These are phyloP conservation scores for Chenopodium album DNA, from an alignment of 148 eudicot genomes.

Conservation along the genomic window DNA sequence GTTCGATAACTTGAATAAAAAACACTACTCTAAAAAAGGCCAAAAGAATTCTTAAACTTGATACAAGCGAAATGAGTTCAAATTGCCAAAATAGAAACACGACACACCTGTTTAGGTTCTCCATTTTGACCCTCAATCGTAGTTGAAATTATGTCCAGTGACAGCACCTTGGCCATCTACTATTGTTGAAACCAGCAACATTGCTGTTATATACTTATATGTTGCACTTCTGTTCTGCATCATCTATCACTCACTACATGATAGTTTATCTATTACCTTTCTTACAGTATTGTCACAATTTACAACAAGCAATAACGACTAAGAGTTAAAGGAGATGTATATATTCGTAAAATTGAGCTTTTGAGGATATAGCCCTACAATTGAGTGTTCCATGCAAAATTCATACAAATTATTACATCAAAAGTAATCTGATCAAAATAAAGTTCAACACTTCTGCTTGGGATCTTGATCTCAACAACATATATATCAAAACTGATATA, in stretches of 20 bases:
- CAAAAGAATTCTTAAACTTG: too few species aligned
- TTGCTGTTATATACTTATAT: not conserved
- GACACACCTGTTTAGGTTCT: conserved; percentile 70
- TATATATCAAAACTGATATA: not conserved
- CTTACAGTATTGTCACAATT: not conserved
- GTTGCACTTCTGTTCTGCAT: not conserved
- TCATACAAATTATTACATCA: not conserved
- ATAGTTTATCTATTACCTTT: not conserved
- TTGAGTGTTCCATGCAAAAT: not conserved
- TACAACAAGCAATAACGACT: not conserved
- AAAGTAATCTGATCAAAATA: not conserved
- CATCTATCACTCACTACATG: not conserved
- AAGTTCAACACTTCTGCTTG: not conserved
- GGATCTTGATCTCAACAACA: not conserved
- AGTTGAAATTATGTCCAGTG: conserved; percentile 88
- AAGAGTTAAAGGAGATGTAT: not conserved
- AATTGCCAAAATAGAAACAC: not conserved
- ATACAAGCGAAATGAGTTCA: not conserved
- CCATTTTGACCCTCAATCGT: conserved; percentile 96
- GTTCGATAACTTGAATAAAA: too few species aligned
- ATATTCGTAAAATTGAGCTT: not conserved
- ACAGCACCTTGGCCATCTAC: conserved; percentile 58
- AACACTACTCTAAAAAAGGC: too few species aligned
- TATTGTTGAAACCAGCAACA: conserved; percentile 45
- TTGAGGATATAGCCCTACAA: not conserved